Conservation (phyloP, 495 filamentous ascomycete genomes). For the Tuber borchii region DNA sequence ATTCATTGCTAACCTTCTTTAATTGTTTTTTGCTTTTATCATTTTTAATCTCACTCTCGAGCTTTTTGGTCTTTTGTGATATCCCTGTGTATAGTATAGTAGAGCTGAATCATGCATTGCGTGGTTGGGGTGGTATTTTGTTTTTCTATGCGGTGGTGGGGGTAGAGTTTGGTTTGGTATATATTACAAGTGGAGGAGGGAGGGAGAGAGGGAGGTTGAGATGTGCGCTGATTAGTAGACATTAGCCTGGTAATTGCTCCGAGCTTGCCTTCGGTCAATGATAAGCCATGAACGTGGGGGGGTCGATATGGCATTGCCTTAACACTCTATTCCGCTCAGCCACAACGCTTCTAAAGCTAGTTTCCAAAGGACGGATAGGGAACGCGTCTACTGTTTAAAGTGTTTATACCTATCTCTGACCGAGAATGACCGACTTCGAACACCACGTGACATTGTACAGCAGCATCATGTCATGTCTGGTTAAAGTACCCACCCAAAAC, state of each 20-base stretch:
- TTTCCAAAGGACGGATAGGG: not conserved
- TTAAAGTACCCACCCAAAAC: no score
- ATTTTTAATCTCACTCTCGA: not conserved
- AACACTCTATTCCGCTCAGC: not conserved
- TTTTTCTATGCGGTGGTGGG: not conserved
- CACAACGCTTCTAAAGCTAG: not conserved
- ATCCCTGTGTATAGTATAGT: constrained; percentile 2
- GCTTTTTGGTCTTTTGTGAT: not conserved
- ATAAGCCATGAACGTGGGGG: not conserved
- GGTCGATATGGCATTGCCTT: not conserved
- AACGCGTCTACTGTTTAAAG: not conserved
- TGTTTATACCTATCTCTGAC: not conserved
- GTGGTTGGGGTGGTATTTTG: not conserved
- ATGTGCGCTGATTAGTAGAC: not conserved
- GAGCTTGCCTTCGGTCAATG: not conserved
- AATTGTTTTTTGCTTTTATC: not conserved
- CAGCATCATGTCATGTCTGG: no score
- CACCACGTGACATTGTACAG: no score
- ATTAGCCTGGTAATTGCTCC: not conserved
- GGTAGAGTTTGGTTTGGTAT: not conserved
- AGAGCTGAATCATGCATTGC: not conserved
- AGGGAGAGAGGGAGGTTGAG: not conserved
- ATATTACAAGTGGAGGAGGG: not conserved
- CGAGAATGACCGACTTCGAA: no score
- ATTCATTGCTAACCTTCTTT: not conserved